These are phyloP conservation scores for Podospora comata DNA, from an alignment of 495 filamentous ascomycete genomes.

Conservation along the genomic window DNA sequence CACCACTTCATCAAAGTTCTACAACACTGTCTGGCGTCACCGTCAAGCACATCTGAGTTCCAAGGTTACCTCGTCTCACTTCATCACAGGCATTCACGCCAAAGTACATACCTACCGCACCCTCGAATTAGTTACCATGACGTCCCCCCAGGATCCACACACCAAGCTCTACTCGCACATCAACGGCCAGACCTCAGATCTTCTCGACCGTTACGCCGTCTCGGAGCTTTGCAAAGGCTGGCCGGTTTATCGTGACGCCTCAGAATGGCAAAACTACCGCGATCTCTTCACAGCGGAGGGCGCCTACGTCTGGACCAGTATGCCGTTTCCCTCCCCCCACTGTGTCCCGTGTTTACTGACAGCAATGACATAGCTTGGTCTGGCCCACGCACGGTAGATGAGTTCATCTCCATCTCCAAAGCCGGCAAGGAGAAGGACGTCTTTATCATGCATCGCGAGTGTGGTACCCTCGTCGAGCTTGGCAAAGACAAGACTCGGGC, in stretches of 20 bases:
- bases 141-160: conserved; percentile 44
- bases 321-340: conserved; percentile 8
- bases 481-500: conserved; percentile 46
- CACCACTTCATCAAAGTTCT: neutral
- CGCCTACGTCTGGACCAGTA: conserved; percentile 60
- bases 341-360: neutral
- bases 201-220: conserved; percentile 53
- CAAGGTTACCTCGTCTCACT: neutral
- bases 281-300: conserved; percentile 55
- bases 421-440: conserved; percentile 58
- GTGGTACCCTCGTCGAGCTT: conserved; percentile 60
- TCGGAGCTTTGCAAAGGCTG: conserved; percentile 65
- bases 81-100: neutral
- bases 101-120: neutral
- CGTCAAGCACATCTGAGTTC: neutral
- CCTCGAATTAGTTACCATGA: conserved; percentile 30
- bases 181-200: conserved; percentile 50
- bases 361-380: conserved; percentile 48
- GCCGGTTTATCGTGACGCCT: conserved; percentile 63
- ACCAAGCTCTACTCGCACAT: conserved; percentile 49
- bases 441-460: conserved; percentile 67
- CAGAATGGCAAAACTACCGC: conserved; percentile 64
- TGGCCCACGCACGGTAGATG: conserved; percentile 48
- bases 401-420: conserved; percentile 59
- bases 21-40: neutral